phyloP scores from a whole-genome alignment of 768 basidiomycete species.

The Xerocomus spinulosus region DNA sequence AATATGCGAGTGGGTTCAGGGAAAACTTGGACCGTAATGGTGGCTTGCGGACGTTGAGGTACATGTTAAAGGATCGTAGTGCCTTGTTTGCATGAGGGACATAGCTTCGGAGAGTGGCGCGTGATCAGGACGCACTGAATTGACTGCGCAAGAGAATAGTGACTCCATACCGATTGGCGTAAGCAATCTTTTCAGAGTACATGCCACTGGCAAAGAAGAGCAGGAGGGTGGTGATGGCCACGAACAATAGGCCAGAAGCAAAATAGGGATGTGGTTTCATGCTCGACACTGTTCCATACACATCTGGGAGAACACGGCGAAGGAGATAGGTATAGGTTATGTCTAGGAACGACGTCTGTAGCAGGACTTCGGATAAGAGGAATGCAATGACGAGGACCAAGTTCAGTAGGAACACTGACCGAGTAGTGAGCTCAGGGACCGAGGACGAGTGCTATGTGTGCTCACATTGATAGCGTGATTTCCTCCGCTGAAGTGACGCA shows the following conservation, averaged over 20 bases:
- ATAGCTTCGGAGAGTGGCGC: conserved; percentile 53
- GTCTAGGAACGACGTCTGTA: conserved; percentile 62
- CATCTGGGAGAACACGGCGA: conserved; percentile 46
- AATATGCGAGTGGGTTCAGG: conserved; percentile 36
- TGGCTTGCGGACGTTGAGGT: conserved; percentile 86
- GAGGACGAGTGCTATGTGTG: conserved; percentile 13
- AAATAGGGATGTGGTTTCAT: conserved; percentile 67
- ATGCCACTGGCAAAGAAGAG: conserved; percentile 96
- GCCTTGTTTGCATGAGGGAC: conserved; percentile 94
- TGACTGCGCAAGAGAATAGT: conserved; percentile 4
- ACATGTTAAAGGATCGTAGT: conserved; percentile 92
- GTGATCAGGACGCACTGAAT: conserved; percentile 14
- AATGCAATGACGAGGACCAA: conserved; percentile 65
- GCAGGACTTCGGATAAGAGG: conserved; percentile 69
- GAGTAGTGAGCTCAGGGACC: conserved; percentile 12
- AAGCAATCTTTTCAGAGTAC: conserved; percentile 94
- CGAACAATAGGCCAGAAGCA: conserved; percentile 75
- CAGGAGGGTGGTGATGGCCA: conserved; percentile 83
- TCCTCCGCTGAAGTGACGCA: conserved; percentile 70
- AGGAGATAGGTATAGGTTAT: conserved; percentile 57
- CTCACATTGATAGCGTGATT: conserved; percentile 79
- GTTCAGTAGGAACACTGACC: conserved; percentile 68
- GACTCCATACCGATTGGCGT: conserved; percentile 81
- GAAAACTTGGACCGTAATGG: conserved; percentile 60
- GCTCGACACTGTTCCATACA: conserved; percentile 37